Evolutionary conservation across 176 grass and related monocot genomes (phyloP), one percentile per base, ranked within the genome.

Genomic region (Oryza glumipatula): DNA sequence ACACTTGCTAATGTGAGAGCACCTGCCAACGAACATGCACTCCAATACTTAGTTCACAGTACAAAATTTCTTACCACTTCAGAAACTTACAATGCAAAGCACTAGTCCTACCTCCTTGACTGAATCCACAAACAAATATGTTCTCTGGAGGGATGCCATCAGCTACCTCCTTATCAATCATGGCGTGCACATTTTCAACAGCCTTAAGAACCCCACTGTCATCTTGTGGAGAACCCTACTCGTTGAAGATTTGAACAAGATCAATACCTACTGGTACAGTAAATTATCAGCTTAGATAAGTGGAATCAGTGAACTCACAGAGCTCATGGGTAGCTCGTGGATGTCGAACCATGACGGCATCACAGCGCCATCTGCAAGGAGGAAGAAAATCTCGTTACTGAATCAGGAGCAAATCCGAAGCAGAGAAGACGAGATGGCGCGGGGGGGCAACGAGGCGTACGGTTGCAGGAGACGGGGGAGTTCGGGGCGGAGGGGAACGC

Each of bases 311-410:
- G 75, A 79, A 89, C 86, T 94, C 87, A 95, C 96, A 76, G 86
- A 72, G 36, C 9, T 83, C 82, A 98, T 78, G 12, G 93, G 93
- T 33, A 94, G 89, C 85, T 95, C 96, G 81, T 94, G 90, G 76
- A 98, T 92, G 13, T 96, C 91, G 82, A 94, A 98, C 91, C 96
- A 98, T 4, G 93, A 98, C 9, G 93, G 89, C 96, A 96, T 98
- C 13, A 99, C 84, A 35, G 76, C 65, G 83, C 93, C 93, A 89
- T 82, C 91, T 95, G 86, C 80, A 84, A 84, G 33, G 2, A 15
- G 41, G 30, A 15, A 33, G 30, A 70, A 61, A 7, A 67, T 11
- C 13, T 61, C 54, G 3, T 19, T 58, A 58, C 54, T 16, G 16
- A 43, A 52, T 81, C 33, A 41, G 58, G 14, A 35, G 26, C 7